Evolutionary conservation across 2,329 filamentous ascomycete genomes (phyloP).

Genomic region (Monosporascus sp.): DNA sequence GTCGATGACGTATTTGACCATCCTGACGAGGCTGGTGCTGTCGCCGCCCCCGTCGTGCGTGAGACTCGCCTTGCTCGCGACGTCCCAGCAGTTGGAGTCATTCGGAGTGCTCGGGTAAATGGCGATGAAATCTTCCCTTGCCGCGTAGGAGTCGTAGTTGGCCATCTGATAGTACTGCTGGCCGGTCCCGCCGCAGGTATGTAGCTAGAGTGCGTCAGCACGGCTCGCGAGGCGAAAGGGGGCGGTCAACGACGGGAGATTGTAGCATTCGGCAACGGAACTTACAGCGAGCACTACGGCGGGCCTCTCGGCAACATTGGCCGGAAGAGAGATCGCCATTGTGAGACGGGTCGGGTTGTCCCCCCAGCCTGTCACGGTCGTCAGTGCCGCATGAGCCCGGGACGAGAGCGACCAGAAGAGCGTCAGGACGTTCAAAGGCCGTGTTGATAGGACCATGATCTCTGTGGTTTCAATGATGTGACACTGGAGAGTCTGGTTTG

Average conservation of each 20-base stretch:
- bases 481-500: no score
- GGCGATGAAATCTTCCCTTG: neutral
- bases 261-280: neutral
- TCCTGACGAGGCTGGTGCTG: conserved; percentile 17
- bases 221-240: neutral
- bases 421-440: no score
- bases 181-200: neutral
- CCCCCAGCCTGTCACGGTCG: neutral
- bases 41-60: conserved; percentile 16
- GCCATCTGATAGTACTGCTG: neutral
- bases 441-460: no score
- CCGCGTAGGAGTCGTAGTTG: neutral
- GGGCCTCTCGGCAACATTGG: neutral
- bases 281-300: neutral
- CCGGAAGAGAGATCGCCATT: neutral
- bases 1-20: conserved; percentile 16
- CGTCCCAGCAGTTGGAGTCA: neutral
- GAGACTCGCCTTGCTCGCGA: conserved; percentile 2
- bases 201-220: neutral
- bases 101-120: neutral
- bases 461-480: no score
- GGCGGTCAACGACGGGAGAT: neutral
- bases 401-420: neutral
- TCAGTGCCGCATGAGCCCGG: neutral
- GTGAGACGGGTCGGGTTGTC: neutral